These are phyloP conservation scores for Bipolaris gigantea DNA, from an alignment of 2,329 filamentous ascomycete species.

Conservation along the genomic window DNA sequence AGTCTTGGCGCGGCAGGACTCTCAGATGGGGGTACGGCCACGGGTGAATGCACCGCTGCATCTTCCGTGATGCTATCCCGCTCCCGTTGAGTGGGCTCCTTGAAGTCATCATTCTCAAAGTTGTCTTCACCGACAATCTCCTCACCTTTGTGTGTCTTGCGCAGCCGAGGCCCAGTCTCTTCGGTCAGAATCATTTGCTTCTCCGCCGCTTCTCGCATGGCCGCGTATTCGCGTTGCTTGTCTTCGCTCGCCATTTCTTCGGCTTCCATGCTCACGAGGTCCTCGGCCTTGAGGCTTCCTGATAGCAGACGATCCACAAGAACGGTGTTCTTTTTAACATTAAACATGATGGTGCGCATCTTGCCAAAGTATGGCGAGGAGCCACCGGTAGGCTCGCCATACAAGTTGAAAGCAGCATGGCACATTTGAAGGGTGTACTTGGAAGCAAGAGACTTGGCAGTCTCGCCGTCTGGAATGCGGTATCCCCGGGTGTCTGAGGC, in stretches of 20 bases:
- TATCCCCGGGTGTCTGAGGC: slow-evolving; percentile 69
- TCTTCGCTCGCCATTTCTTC: slow-evolving; percentile 93
- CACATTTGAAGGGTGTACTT: slow-evolving; percentile 79
- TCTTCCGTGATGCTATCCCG: slow-evolving; percentile 33
- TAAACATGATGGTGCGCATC: slow-evolving; percentile 76
- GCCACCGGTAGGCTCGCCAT: slow-evolving; percentile 51
- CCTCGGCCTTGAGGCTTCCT: slow-evolving; percentile 69
- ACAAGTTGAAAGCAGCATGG: slow-evolving; percentile 62
- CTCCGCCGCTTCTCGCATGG: slow-evolving; percentile 75
- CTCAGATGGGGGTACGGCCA: slow-evolving; percentile 23
- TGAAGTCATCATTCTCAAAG: slow-evolving; percentile 31
- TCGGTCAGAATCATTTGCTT: slow-evolving; percentile 84
- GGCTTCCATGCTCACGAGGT: slow-evolving; percentile 82
- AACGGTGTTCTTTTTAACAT: slow-evolving; percentile 84
- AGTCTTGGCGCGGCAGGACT: slow-evolving; percentile 20
- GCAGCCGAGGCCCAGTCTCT: slow-evolving; percentile 70
- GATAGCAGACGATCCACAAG: slow-evolving; percentile 76
- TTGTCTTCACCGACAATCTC: slow-evolving; percentile 79
- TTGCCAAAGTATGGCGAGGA: slow-evolving; percentile 61
- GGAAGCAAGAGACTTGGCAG: slow-evolving; percentile 66
- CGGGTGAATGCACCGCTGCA: slow-evolving; percentile 18
- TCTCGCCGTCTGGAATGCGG: slow-evolving; percentile 64
- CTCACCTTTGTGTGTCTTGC: slow-evolving; percentile 92
- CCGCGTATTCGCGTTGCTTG: slow-evolving; percentile 74
- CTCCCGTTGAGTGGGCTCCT: slow-evolving; percentile 29